Conservation (phyloP, 2,329 filamentous ascomycete species). For the Alternaria brassicicola region DNA sequence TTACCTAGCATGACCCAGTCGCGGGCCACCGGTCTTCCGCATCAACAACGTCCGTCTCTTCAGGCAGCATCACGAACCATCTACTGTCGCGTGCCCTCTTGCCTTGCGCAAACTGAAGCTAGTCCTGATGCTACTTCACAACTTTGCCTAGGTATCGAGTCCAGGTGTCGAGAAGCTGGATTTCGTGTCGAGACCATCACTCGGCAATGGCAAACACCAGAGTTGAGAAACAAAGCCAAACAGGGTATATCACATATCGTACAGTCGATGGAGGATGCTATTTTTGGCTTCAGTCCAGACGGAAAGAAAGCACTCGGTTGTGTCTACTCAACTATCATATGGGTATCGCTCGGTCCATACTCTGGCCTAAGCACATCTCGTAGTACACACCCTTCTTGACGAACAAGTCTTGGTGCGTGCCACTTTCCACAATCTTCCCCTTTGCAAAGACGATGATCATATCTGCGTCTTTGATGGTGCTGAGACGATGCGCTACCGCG, state of each 20-base stretch:
- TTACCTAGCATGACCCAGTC: constrained; percentile 8
- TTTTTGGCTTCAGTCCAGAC: neutral
- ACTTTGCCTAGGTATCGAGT: neutral
- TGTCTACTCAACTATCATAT: neutral
- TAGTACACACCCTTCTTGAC: constrained; percentile 50
- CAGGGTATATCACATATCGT: neutral
- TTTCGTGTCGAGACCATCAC: neutral
- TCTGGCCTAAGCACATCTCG: constrained; percentile 54
- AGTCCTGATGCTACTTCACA: neutral
- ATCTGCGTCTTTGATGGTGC: constrained; percentile 93
- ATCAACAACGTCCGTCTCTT: constrained; percentile 5
- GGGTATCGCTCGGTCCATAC: constrained; percentile 45
- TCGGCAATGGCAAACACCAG: neutral
- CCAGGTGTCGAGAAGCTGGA: neutral
- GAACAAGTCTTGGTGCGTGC: constrained; percentile 59
- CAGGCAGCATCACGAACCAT: neutral
- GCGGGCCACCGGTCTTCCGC: constrained; percentile 12
- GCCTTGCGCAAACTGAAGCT: neutral
- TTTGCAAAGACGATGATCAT: constrained; percentile 93
- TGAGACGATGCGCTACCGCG: constrained; percentile 88
- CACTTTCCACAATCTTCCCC: constrained; percentile 81
- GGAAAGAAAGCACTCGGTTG: neutral
- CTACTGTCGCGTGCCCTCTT: neutral
- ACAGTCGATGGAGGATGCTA: neutral
- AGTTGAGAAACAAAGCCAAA: neutral